These are phyloP conservation scores for Capsicum chinense DNA, from an alignment of 257 asterid species.

Conservation along the genomic window DNA sequence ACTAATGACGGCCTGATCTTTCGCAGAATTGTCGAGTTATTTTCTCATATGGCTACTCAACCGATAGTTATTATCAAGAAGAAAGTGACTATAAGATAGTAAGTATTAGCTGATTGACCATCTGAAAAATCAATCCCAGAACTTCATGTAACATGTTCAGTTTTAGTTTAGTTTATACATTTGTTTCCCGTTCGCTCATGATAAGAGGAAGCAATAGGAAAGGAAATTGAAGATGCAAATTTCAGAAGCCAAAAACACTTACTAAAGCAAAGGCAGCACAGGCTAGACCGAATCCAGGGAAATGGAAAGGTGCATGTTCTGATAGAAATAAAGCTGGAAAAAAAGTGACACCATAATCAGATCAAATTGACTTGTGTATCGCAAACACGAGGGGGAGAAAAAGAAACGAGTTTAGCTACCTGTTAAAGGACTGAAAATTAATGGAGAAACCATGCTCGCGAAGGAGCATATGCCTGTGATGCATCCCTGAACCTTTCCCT, in stretches of 20 bases:
- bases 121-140: background rate
- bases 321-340: conserved; percentile 74
- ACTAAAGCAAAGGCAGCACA: conserved; percentile 25
- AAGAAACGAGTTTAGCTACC: conserved; percentile 42
- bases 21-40: too few species aligned
- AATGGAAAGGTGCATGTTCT: conserved; percentile 77
- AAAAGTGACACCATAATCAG: background rate
- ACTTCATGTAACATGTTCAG: background rate
- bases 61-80: too few species aligned
- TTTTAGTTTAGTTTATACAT: background rate
- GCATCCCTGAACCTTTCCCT: conserved; percentile 96
- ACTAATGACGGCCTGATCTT: conserved; percentile 55
- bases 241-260: conserved; percentile 68
- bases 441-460: conserved; percentile 72
- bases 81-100: too few species aligned
- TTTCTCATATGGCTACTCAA: too few species aligned
- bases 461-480: conserved; percentile 79
- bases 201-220: background rate
- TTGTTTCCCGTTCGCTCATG: background rate
- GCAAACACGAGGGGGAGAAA: background rate
- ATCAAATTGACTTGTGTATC: background rate
- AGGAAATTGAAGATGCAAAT: conserved; percentile 27
- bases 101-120: too few species aligned
- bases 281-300: conserved; percentile 68
- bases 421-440: conserved; percentile 84